Percentiles rank a stretch among this genome's conserved stretches.
These are phyloP conservation scores for Ascocoryne sarcoides DNA, from an alignment of 2,329 filamentous ascomycete species.

Conservation along the genomic window DNA sequence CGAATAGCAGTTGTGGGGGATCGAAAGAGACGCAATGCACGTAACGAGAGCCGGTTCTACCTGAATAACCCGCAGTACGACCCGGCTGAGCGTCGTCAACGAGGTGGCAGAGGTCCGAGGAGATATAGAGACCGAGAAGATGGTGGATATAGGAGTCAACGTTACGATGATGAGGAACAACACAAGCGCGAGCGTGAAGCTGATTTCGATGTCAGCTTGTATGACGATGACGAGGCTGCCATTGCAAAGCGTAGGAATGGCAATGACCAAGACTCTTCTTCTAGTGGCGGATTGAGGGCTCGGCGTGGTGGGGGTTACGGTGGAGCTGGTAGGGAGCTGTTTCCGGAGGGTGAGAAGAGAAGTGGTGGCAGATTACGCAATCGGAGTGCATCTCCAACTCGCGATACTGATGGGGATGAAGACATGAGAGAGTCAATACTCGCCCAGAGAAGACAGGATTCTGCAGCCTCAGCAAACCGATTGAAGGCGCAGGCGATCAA, in stretches of 20 bases:
- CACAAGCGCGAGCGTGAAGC: constrained; percentile 39
- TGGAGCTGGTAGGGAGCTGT: constrained; percentile 48
- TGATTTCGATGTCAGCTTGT: constrained; percentile 68
- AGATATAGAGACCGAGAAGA: constrained; percentile 54
- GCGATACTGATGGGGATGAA: constrained; percentile 33
- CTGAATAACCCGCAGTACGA: constrained; percentile 85
- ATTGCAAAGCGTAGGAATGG: constrained; percentile 26
- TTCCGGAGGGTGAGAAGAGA: constrained; percentile 35
- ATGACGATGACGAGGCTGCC: constrained; percentile 57
- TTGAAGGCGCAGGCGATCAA: constrained; percentile 39
- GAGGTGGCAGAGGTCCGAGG: constrained; percentile 37
- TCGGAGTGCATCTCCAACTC: constrained; percentile 28
- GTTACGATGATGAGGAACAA: constrained; percentile 36
- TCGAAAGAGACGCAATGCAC: constrained; percentile 70
- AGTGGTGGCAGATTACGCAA: constrained; percentile 26
- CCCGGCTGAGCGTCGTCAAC: constrained; percentile 61
- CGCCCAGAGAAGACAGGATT: constrained; percentile 9
- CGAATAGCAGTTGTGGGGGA: constrained; percentile 68
- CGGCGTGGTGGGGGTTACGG: constrained; percentile 12
- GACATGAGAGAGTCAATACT: constrained; percentile 26
- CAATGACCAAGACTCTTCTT: constrained; percentile 28
- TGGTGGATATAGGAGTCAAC: constrained; percentile 34
- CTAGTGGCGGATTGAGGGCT: constrained; percentile 8
- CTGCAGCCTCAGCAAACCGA: constrained; percentile 31
- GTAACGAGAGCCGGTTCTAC: constrained; percentile 81